Evolutionary conservation across 352 stramenopile genomes (phyloP), one percentile per base, ranked within the genome.

Genomic region (Phytophthora chlamydospora): DNA sequence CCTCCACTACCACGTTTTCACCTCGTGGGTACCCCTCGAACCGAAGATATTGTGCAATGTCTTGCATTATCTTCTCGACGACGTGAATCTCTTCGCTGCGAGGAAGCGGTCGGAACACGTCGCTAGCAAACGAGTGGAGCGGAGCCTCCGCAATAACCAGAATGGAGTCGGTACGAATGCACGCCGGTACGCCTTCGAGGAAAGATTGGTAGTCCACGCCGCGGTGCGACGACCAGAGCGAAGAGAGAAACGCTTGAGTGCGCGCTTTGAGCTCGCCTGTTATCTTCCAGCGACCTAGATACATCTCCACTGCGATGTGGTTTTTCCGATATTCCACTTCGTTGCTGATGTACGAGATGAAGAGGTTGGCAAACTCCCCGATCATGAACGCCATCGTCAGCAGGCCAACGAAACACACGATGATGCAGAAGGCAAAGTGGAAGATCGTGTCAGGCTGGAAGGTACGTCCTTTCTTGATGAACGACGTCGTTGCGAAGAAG

Each of bases 321-420:
- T 91, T 88, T 48, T 89, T 91, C 12, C 78, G 76, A 36, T 84
- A 91, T 41, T 78, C 71, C 14, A 91, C 78, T 66, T 91, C 82
- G 56, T 88, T 85, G 24, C 63, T 68, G 32, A 89, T 91, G 41
- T 85, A 87, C 14, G 78, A 90, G 51, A 91, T 84, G 38, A 85
- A 90, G 4, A 91, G 54, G 40, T 76, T 88, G 2, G 82, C 80
- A 29, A 89, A 77, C 51, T 91, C 78, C n/a, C 82, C 76, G 24
- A 90, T 80, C 77, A 90, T 89, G 49, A 84, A 91, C 2, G 78
- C 71, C 79, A 88, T 87, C 17, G 74, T 68, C 1, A 91, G 41
- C 10, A 89, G 33, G 0, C 81, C 77, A 33, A 84, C 16, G 39
- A 91, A 87, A 50, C 68, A 84, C 16, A 62, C 71, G 36, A 78